Conservation (phyloP, 257 asterid species). For the Osmanthus fragrans region DNA sequence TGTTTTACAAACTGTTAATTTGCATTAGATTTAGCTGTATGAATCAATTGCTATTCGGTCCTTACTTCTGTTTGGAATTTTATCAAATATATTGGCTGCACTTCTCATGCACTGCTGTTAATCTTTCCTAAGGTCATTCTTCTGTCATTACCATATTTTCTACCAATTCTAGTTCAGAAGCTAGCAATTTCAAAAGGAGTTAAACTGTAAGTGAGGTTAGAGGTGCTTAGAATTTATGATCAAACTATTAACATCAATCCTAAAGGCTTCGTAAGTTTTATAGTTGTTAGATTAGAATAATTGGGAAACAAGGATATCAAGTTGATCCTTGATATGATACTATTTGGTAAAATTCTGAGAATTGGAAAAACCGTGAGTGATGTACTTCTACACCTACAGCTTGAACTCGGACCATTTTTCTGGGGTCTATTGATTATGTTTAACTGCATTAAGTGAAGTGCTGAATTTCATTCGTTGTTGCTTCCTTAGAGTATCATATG, state of each 20-base stretch:
- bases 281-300: neutral
- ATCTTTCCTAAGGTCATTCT: neutral
- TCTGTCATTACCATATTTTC: neutral
- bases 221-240: neutral
- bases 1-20: constrained; percentile 19
- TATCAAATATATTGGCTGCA: neutral
- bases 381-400: neutral
- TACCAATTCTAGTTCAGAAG: neutral
- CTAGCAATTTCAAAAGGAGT: neutral
- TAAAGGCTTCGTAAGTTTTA: neutral
- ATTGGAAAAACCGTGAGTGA: neutral
- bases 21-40: neutral
- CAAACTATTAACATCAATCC: neutral
- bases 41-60: neutral
- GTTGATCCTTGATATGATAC: neutral
- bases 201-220: neutral
- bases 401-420: neutral
- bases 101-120: neutral
- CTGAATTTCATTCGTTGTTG: neutral
- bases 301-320: neutral
- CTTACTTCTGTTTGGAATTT: neutral
- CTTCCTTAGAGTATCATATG: neutral
- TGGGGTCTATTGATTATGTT: neutral
- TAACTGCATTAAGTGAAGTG: neutral
- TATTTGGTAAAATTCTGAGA: neutral